These are phyloP conservation scores for Allodekkera sacchari DNA, from an alignment of 805 yeast genomes.

Conservation along the genomic window DNA sequence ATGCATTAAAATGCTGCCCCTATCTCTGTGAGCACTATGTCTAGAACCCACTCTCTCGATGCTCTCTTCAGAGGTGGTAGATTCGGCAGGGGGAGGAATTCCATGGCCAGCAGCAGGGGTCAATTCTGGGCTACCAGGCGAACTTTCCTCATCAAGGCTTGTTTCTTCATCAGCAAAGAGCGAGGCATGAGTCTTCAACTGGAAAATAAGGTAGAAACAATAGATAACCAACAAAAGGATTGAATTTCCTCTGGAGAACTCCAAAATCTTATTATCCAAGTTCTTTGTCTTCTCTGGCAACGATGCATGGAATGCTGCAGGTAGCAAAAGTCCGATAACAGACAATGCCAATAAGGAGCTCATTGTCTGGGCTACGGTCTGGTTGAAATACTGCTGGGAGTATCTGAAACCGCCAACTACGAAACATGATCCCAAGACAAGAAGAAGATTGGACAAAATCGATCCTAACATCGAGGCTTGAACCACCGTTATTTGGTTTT, in stretches of 20 bases:
- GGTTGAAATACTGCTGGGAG: conserved; percentile 81
- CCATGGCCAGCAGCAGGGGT: conserved; percentile 1
- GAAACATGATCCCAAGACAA: conserved; percentile 94
- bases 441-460: conserved; percentile 75
- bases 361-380: conserved; percentile 98
- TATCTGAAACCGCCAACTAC: conserved; percentile 86
- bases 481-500: conserved; percentile 86
- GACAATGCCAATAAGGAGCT: conserved; percentile 87
- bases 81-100: background rate
- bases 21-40: conserved; percentile 10
- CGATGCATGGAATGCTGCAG: conserved; percentile 92
- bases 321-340: conserved; percentile 79
- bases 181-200: conserved; percentile 74
- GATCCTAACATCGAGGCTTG: conserved; percentile 98
- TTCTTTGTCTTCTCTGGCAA: conserved; percentile 34
- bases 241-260: conserved; percentile 80
- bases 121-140: conserved; percentile 4
- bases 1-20: conserved; percentile 21
- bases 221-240: conserved; percentile 71
- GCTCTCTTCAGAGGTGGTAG: no score
- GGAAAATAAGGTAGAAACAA: conserved; percentile 74
- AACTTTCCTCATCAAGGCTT: background rate
- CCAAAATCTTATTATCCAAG: conserved; percentile 40
- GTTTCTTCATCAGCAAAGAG: conserved; percentile 47
- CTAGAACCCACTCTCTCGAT: conserved; percentile 4